Percentiles rank a stretch among this genome's conserved stretches.
These are phyloP conservation scores for Zasmidium cellare DNA, from an alignment of 2,329 filamentous ascomycete genomes.

Conservation along the genomic window DNA sequence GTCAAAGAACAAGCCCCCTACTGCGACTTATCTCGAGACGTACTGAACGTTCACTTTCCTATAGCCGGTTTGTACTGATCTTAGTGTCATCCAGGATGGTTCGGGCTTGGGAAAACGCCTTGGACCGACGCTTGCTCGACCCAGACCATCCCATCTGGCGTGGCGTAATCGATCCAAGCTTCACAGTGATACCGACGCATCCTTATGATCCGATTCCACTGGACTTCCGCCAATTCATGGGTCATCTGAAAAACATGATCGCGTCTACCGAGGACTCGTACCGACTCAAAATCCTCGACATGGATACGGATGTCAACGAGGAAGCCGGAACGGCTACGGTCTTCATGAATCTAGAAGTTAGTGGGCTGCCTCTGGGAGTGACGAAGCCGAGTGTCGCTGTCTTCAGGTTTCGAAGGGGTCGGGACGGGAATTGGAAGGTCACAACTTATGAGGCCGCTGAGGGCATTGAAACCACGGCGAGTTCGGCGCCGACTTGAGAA, in stretches of 20 bases:
- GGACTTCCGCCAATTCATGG: neutral
- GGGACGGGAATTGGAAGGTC: conserved; percentile 3
- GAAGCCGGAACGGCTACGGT: neutral
- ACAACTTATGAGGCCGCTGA: conserved; percentile 3
- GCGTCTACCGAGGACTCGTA: neutral
- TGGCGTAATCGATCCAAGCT: neutral
- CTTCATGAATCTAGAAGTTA: conserved; percentile 2
- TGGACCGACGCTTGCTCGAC: neutral
- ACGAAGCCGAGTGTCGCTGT: conserved; percentile 1
- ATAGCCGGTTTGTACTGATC: neutral
- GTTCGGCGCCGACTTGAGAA: too few species aligned
- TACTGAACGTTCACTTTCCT: neutral
- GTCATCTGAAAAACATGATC: neutral
- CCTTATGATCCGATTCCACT: neutral
- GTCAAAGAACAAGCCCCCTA: neutral
- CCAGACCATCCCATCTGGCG: neutral
- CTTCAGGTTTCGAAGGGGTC: neutral
- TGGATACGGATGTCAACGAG: neutral
- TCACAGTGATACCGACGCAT: neutral
- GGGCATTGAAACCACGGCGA: neutral
- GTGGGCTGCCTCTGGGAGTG: neutral
- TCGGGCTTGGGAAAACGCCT: neutral
- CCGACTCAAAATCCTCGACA: neutral
- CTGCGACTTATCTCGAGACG: neutral
- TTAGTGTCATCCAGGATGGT: neutral